Conservation (phyloP, 495 filamentous ascomycete genomes). For the Jackrogersella multiformis region DNA sequence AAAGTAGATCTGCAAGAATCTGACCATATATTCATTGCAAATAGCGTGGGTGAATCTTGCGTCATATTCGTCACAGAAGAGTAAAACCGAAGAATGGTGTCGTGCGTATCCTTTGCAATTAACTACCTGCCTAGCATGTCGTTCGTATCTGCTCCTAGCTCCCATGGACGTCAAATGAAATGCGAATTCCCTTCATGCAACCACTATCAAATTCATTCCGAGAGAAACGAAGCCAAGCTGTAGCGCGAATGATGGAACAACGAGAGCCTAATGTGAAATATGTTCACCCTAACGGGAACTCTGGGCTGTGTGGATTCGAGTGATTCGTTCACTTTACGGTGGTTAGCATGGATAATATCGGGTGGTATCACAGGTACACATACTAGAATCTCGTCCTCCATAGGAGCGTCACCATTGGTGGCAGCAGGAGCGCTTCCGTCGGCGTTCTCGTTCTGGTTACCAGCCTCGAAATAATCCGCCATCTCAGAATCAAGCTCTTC, state of each 20-base stretch:
- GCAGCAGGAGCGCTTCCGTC: constrained; percentile 51
- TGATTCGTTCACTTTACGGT: constrained; percentile 26
- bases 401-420: constrained; percentile 60
- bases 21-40: background rate
- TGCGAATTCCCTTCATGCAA: constrained; percentile 9
- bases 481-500: constrained; percentile 96
- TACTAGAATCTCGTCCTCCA: constrained; percentile 61
- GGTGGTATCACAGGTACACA: background rate
- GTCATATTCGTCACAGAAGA: background rate
- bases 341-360: constrained; percentile 10
- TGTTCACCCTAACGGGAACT: background rate
- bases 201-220: constrained; percentile 12
- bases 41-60: background rate
- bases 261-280: background rate
- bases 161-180: background rate
- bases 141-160: constrained; percentile 7
- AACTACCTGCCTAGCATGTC: constrained; percentile 27
- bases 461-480: constrained; percentile 81
- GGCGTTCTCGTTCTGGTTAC: constrained; percentile 52
- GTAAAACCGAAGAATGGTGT: background rate
- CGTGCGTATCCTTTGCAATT: constrained; percentile 18
- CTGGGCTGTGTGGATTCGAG: background rate
- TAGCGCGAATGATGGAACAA: constrained; percentile 7
- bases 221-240: constrained; percentile 6
- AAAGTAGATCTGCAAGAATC: background rate